Base-by-base conservation (phyloP, 1,139 yeast genomes). In the Yamadazyma triangularis region DNA sequence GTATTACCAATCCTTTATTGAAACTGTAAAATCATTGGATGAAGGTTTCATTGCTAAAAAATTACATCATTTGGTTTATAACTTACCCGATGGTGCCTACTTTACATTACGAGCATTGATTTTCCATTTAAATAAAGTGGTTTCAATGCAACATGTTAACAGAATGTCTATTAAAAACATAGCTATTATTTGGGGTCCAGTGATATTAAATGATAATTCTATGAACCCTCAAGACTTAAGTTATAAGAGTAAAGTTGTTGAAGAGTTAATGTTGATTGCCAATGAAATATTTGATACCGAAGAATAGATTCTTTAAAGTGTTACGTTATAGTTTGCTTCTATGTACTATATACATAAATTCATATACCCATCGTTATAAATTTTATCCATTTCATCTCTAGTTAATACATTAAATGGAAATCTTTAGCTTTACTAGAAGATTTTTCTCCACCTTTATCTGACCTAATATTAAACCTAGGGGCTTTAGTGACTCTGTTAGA, bases 141-240 rank as follows among this genome's bases (percentile, higher is more conserved):
- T 83, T 20, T 71, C 74, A 15, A 70, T 79, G 37, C 81, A 79
- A 48, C 66, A 70, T 10, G 49, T 60, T 23, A 87, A 87, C 50
- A 70, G 93, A 51, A 91, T 91, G 98, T 78, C 79, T 28, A 69
- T 79, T 32, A 81, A 79, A 48, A 80, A 82, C 34, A 58, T 89
- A 45, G 83, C 94, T 27, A 84, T 84, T 29, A 87, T 89, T 30
- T 91, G 98, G 97, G 96, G 96, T 0, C 95, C 96, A 9, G 86
- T 87, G 2, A 60, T 91, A 30, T 71, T 91, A 52, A 73, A 75
- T 31, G 84, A 77, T 46, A 73, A 72, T 39, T 74, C 75, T 23
- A 60, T 71, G 51, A 79, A 77, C 44, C 80, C 84, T 4, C 86
- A 80, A 39, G 96, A 87, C 47, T 75, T 88, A 58, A 80, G 84